Base-by-base conservation (phyloP, 495 filamentous ascomycete species). In the Penicillium cataractarum region DNA sequence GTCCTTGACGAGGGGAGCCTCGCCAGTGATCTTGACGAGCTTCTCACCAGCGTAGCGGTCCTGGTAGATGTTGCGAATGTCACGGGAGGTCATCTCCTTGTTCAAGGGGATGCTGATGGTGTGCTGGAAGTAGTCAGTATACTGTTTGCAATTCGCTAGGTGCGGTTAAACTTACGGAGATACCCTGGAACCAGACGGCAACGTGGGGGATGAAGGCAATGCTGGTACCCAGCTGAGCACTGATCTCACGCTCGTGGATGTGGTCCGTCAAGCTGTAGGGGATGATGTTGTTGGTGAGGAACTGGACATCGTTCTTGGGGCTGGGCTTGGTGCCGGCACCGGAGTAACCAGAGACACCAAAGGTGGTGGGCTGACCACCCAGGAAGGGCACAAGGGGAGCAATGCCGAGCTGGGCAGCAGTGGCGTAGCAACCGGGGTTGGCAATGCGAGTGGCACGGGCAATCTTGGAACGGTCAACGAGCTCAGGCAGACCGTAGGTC, bases 341-440 rank as follows among this genome's bases (percentile, higher is more conserved):
- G 0, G 92, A 97, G 79, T 99, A 99, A 24, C 95, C 95, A 13
- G 92, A 96, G 9, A 97, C 90, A 77, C 95, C 95, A 70, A 98
- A 97, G 62, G 93, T 80, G 50, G 89, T 93, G 21, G 95, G 94
- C 75, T 90, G 85, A 22, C 90, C 91, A 35, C 85, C 88, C 32
- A 97, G 86, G 77, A 87, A 86, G 9, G 87, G 85, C 7, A 96
- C 82, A 2, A 97, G 82, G 55, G 94, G 94, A 10, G 92, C 84
- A 62, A 97, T 95, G 44, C 90, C 93, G 44, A 97, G 81, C 77
- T 99, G 93, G 0, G 94, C 93, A n/a, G 92, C 95, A 22, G 95
- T 99, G 27, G 95, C 94, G 69, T 97, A 97, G 82, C 95, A 97
- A 55, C 95, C 95, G 32, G 95, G 95, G 78, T 98, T 97, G 63